Evolutionary conservation across 768 basidiomycete species (phyloP), one percentile per base, ranked within the genome.

Genomic region (Tephrocybe sp.): DNA sequence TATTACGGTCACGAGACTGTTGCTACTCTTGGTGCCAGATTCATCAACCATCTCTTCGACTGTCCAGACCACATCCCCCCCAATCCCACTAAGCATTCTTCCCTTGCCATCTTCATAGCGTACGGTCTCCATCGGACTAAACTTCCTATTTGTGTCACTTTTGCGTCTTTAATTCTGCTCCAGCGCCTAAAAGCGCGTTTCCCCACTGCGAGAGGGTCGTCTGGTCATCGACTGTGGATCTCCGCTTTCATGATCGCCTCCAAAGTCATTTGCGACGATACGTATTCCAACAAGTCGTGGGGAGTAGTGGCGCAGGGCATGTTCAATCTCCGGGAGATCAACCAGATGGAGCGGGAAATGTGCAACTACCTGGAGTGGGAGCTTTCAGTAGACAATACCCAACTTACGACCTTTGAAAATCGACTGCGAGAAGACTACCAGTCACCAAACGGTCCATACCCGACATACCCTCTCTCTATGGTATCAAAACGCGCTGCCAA

Each of bases 321-420:
- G 82, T 95, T 94, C 60, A 77, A 75, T 3, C 71, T 95, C 6
- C 79, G 88, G 38, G 93, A 95, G 76, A 87, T 97, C 62, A 97
- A 97, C 67, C 92, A 95, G 75, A 94, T 95, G 92, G 93, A 95
- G 72, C 74, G 92, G 19, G 92, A 95, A 69, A 93, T 97, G 86
- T 92, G 79, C 60, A 75, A 82, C 13, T 98, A 98, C 62, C 73
- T 99, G 36, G 94, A 96, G 64, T 98, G 93, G 94, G 87, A 90
- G 61, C 73, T 91, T 6, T 88, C 84, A 35, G 85, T 90, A 44
- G 87, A 89, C 44, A 79, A 83, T 0, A 61, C 72, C 0, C 82
- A 83, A 0, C 69, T 91, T 0, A 54, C 60, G 3, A 81, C 78
- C 31, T 90, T 90, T 60, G 84, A 89, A 58, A 60, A 61, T 0